phyloP scores from a whole-genome alignment of 768 basidiomycete genomes.

The Podaxis sp. region DNA sequence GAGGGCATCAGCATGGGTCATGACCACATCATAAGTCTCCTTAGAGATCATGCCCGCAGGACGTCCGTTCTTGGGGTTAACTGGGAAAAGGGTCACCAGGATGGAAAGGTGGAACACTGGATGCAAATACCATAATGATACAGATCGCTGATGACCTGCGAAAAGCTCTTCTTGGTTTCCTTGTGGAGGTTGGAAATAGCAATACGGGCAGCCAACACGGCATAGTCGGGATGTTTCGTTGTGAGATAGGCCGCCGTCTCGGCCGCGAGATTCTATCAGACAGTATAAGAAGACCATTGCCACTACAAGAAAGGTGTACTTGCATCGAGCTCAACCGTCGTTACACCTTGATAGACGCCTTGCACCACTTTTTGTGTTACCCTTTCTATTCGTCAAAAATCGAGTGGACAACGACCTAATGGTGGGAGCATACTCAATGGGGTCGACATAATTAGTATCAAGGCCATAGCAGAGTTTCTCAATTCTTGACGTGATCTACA shows the following conservation, averaged over 20 bases:
- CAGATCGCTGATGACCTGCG: conserved; percentile 85
- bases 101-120: not conserved
- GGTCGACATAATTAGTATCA: conserved; percentile 86
- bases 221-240: conserved; percentile 97
- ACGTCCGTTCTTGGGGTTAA: conserved; percentile 92
- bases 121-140: conserved; percentile 71
- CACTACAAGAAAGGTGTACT: conserved; percentile 22
- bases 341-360: conserved; percentile 93
- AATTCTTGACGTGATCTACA: conserved; percentile 80
- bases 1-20: conserved; percentile 72
- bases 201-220: conserved; percentile 96
- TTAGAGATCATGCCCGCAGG: conserved; percentile 90
- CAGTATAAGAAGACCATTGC: not conserved
- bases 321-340: conserved; percentile 95
- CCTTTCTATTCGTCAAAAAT: conserved; percentile 30
- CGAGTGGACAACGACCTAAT: not conserved
- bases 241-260: conserved; percentile 98
- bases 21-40: conserved; percentile 78
- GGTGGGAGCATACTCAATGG: conserved; percentile 67
- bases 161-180: conserved; percentile 97
- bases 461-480: conserved; percentile 95
- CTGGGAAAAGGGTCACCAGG: conserved; percentile 29
- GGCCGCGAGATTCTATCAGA: conserved; percentile 83
- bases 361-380: conserved; percentile 89
- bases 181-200: conserved; percentile 99